phyloP scores from a whole-genome alignment of 106 monocot species.

The Dactylorhiza incarnata region DNA sequence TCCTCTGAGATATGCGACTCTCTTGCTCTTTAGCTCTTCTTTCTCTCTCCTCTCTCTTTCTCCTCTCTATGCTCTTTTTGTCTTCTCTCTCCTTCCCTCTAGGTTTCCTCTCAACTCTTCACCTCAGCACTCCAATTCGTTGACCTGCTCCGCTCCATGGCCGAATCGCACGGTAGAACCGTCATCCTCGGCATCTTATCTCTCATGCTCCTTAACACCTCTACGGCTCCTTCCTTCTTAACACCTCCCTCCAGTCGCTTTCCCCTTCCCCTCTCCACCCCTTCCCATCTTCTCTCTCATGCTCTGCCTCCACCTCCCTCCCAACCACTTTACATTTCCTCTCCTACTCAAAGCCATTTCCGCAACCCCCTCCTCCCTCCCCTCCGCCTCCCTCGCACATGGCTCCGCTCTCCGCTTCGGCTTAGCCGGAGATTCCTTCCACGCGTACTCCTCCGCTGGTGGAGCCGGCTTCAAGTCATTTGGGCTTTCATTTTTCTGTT shows the following conservation, averaged over 20 bases:
- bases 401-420: constrained; percentile 29
- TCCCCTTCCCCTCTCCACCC: constrained; percentile 19
- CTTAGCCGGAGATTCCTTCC: constrained; percentile 29
- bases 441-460: constrained; percentile 25
- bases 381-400: constrained; percentile 27
- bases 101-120: too few relatives aligned
- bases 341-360: constrained; percentile 73
- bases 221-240: constrained; percentile 50
- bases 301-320: constrained; percentile 36
- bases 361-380: constrained; percentile 7
- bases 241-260: constrained; percentile 42
- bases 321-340: constrained; percentile 88
- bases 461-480: not conserved
- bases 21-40: not conserved
- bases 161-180: too few relatives aligned
- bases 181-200: too few relatives aligned
- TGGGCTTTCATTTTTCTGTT: too few relatives aligned
- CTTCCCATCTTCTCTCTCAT: constrained; percentile 43
- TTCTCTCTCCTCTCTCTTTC: not conserved
- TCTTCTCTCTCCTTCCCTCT: too few relatives aligned
- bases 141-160: too few relatives aligned
- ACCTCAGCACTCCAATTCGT: too few relatives aligned
- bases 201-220: constrained; percentile 38
- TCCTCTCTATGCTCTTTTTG: too few relatives aligned
- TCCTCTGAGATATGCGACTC: not conserved